Evolutionary conservation across 805 yeast species (phyloP).

Genomic region (Candida namnaoensis): DNA sequence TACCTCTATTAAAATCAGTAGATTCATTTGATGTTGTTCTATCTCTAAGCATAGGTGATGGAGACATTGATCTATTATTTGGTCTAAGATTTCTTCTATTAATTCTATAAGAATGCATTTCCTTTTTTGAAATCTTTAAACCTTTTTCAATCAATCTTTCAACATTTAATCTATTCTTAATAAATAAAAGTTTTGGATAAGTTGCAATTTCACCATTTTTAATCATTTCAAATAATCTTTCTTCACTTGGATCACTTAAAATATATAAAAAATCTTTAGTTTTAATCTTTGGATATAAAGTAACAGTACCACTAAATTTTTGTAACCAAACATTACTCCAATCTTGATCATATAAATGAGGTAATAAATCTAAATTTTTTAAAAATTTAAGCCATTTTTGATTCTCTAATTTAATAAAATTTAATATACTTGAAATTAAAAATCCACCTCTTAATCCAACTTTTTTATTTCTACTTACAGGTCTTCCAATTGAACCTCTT

Average conservation of each 20-base stretch:
- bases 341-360: conserved; percentile 63
- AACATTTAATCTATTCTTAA: conserved; percentile 53
- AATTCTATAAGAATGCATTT: neutral
- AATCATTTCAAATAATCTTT: conserved; percentile 45
- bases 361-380: conserved; percentile 56
- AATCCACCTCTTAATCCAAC: conserved; percentile 64
- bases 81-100: too few species aligned
- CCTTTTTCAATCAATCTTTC: conserved; percentile 58
- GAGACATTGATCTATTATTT: too few species aligned
- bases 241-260: conserved; percentile 59
- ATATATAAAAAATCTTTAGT: conserved; percentile 54
- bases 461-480: conserved; percentile 52
- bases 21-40: neutral
- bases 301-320: conserved; percentile 64
- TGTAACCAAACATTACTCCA: conserved; percentile 77
- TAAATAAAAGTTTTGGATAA: conserved; percentile 58
- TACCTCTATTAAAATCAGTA: neutral
- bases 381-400: conserved; percentile 69
- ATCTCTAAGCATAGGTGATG: neutral
- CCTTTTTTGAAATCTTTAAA: conserved; percentile 18
- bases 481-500: conserved; percentile 73
- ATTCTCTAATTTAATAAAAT: conserved; percentile 61
- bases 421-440: conserved; percentile 62
- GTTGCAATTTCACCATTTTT: conserved; percentile 55
- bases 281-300: conserved; percentile 64